Evolutionary conservation across 2,329 filamentous ascomycete species (phyloP).

Genomic region (Penicillium paneum): DNA sequence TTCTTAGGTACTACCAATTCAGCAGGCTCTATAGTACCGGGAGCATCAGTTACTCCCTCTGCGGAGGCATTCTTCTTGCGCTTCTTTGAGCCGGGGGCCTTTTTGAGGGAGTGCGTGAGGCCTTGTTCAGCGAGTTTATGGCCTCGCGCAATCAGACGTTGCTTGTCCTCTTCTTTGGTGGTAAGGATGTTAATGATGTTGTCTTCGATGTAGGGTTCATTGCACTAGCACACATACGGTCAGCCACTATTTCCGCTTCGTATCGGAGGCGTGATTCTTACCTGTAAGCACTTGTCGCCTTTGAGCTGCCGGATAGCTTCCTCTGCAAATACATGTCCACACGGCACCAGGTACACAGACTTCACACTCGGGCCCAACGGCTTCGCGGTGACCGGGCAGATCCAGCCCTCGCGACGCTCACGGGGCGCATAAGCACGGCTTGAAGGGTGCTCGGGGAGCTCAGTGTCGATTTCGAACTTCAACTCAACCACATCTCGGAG

Average conservation of each 20-base stretch:
- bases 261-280: constrained; percentile 28
- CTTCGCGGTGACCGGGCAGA: constrained; percentile 85
- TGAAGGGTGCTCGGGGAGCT: constrained; percentile 38
- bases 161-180: constrained; percentile 65
- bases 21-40: constrained; percentile 34
- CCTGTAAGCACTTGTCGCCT: constrained; percentile 59
- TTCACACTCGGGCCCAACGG: constrained; percentile 75
- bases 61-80: constrained; percentile 66
- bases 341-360: constrained; percentile 87
- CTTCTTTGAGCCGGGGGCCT: constrained; percentile 64
- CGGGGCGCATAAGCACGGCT: constrained; percentile 36
- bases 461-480: constrained; percentile 62
- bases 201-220: constrained; percentile 65
- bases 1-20: constrained; percentile 32
- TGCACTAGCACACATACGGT: constrained; percentile 56
- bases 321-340: constrained; percentile 90
- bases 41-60: constrained; percentile 26
- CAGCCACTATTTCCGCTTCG: neutral
- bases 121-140: constrained; percentile 68
- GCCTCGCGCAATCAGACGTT: constrained; percentile 62
- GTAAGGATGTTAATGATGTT: constrained; percentile 84
- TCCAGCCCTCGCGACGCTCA: constrained; percentile 58
- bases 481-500: constrained; percentile 85
- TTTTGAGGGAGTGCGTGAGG: constrained; percentile 84
- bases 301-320: constrained; percentile 78